Percentiles rank a stretch among this genome's conserved stretches.
Conservation (phyloP, 2,329 filamentous ascomycete genomes). For the Pleurostoma richardsiae region DNA sequence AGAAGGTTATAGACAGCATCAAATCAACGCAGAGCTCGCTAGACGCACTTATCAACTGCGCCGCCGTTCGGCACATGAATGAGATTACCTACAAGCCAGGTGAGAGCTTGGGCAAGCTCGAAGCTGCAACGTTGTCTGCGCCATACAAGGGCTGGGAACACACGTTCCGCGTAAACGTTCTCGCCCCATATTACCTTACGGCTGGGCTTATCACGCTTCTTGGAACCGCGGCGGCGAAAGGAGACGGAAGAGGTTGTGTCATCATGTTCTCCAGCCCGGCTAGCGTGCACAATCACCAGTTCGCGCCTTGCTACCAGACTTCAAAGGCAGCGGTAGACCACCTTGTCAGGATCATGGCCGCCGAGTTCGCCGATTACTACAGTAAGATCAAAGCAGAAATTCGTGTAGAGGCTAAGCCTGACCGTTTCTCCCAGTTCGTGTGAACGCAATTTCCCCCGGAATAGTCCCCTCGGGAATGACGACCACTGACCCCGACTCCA, state of each 20-base stretch:
- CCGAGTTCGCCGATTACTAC: slow-evolving; percentile 1
- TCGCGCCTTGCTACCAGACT: slow-evolving; percentile 10
- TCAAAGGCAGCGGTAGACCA: slow-evolving; percentile 10
- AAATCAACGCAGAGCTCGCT: slow-evolving; percentile 3
- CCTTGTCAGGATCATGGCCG: slow-evolving; percentile 5
- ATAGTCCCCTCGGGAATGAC: slow-evolving; percentile 5
- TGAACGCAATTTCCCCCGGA: slow-evolving; percentile 6
- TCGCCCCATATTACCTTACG: slow-evolving; percentile 12
- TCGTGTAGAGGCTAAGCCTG: not conserved
- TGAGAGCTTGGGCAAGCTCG: slow-evolving; percentile 6
- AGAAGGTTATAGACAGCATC: slow-evolving; percentile 1
- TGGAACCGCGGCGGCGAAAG: slow-evolving; percentile 10
- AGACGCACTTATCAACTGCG: slow-evolving; percentile 8
- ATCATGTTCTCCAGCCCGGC: slow-evolving; percentile 15
- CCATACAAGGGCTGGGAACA: slow-evolving; percentile 10
- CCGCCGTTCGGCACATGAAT: slow-evolving; percentile 9
- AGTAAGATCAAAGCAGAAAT: not conserved
- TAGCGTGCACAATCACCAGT: slow-evolving; percentile 13
- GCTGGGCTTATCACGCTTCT: slow-evolving; percentile 11
- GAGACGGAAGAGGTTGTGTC: slow-evolving; percentile 12
- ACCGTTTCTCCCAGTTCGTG: not conserved
- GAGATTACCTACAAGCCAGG: slow-evolving; percentile 5
- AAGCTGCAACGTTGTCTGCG: slow-evolving; percentile 8
- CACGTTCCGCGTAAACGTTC: slow-evolving; percentile 10
- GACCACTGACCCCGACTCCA: slow-evolving; percentile 3